Conservation (phyloP, 768 basidiomycete genomes). For the Dictyophora rubrovolvata region DNA sequence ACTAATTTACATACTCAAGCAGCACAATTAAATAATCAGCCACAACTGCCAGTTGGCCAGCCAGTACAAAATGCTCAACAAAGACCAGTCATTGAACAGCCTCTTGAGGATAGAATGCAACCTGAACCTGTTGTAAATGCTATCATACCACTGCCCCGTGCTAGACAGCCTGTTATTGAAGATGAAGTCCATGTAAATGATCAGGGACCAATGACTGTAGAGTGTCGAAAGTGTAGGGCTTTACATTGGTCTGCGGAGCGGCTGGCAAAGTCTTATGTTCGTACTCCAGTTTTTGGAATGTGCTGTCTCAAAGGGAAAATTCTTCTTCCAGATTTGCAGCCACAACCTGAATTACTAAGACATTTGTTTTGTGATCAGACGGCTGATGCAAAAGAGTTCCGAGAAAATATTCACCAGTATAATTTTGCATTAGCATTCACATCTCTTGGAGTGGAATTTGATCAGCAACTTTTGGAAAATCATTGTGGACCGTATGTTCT, state of each 20-base stretch:
- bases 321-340: constrained; percentile 13
- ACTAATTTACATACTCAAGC: not conserved
- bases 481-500: constrained; percentile 20
- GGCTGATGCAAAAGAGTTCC: constrained; percentile 19
- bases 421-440: constrained; percentile 33
- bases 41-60: not conserved
- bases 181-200: not conserved
- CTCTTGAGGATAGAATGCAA: not conserved
- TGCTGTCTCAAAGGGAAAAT: constrained; percentile 23
- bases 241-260: not conserved
- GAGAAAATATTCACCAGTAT: constrained; percentile 28
- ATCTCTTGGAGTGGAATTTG: constrained; percentile 24
- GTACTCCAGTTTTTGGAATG: constrained; percentile 16
- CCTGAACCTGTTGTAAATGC: not conserved
- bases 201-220: not conserved
- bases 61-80: not conserved
- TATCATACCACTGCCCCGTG: not conserved
- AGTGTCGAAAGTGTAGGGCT: not conserved
- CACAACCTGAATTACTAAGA: constrained; percentile 14
- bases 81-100: not conserved
- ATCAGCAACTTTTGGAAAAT: constrained; percentile 20
- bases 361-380: constrained; percentile 10
- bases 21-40: not conserved
- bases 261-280: not conserved
- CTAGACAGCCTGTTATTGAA: not conserved